A percentile compares a stretch with the other conserved stretches of the same genome.
These are phyloP conservation scores for Colletotrichum sp. DNA, from an alignment of 2,329 filamentous ascomycete species.

Conservation along the genomic window DNA sequence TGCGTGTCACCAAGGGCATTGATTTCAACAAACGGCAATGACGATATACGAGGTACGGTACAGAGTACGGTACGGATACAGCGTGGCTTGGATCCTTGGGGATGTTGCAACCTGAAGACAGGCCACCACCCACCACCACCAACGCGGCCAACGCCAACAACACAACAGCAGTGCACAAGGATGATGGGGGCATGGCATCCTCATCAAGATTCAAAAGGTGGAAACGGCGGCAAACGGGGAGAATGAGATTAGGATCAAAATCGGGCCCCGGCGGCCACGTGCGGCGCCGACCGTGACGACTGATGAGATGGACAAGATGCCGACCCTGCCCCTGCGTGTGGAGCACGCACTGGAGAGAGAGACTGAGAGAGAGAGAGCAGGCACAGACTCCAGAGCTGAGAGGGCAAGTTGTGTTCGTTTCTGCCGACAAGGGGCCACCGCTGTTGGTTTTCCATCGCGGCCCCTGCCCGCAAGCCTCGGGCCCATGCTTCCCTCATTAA, in stretches of 20 bases:
- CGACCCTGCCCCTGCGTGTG: slow-evolving; percentile 13
- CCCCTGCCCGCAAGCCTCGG: slow-evolving; percentile 8
- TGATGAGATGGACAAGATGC: slow-evolving; percentile 14
- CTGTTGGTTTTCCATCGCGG: not conserved
- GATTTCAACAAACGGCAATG: not conserved
- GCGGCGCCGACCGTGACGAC: slow-evolving; percentile 20
- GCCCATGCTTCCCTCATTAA: slow-evolving; percentile 6
- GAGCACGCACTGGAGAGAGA: not conserved
- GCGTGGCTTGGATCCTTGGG: not conserved
- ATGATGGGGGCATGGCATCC: not conserved
- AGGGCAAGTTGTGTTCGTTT: slow-evolving; percentile 6
- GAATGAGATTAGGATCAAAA: slow-evolving; percentile 28
- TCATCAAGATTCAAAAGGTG: not conserved
- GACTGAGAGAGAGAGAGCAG: not conserved
- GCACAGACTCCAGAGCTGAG: not conserved
- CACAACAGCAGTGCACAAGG: not conserved
- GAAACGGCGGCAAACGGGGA: slow-evolving; percentile 18
- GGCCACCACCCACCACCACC: not conserved
- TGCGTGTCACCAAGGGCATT: not conserved
- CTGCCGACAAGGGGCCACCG: not conserved
- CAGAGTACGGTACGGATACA: not conserved
- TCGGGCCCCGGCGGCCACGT: slow-evolving; percentile 33
- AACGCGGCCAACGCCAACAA: not conserved
- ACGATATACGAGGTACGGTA: slow-evolving; percentile 7
- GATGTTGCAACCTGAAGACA: not conserved